These are phyloP conservation scores for Pseudozyma flocculosa DNA, from an alignment of 1,284 basidiomycete species.

Conservation along the genomic window DNA sequence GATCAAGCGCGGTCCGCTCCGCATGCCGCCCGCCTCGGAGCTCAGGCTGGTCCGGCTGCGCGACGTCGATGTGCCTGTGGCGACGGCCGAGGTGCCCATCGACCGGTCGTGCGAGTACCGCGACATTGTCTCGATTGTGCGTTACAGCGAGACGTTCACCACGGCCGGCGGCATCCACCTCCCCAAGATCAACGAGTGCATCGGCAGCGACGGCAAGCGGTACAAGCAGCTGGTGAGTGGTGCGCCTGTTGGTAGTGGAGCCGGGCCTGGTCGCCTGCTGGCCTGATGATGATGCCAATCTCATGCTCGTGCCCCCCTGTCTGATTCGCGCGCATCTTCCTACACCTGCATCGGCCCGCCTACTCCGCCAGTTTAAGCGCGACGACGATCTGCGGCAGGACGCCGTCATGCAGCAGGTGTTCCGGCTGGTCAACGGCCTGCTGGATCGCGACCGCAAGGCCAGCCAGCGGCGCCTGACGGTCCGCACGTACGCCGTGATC, in stretches of 20 bases:
- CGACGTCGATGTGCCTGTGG: slow-evolving; percentile 65
- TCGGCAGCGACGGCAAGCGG: slow-evolving; percentile 68
- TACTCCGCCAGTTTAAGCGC: slow-evolving; percentile 95
- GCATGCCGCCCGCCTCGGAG: slow-evolving; percentile 23
- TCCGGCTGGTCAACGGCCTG: slow-evolving; percentile 81
- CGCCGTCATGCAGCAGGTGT: slow-evolving; percentile 98
- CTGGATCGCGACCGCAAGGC: slow-evolving; percentile 75
- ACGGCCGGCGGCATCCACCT: slow-evolving; percentile 77
- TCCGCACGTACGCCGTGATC: slow-evolving; percentile 85
- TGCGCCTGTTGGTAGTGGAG: not conserved
- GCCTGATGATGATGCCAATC: too few species aligned
- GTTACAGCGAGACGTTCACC: slow-evolving; percentile 62
- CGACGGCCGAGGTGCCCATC: slow-evolving; percentile 72
- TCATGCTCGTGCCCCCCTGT: too few species aligned
- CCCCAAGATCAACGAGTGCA: slow-evolving; percentile 78
- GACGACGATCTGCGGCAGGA: slow-evolving; percentile 89
- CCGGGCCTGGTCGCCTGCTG: too few species aligned
- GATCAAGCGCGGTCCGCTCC: slow-evolving; percentile 27
- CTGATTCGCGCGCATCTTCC: too few species aligned
- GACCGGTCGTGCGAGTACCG: slow-evolving; percentile 67
- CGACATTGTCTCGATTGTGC: slow-evolving; percentile 68
- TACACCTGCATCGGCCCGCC: too few species aligned
- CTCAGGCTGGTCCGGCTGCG: slow-evolving; percentile 23
- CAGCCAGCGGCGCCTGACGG: slow-evolving; percentile 69
- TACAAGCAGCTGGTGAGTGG: slow-evolving; percentile 78